Evolutionary conservation across 306 rosid genomes (phyloP), one percentile per base, ranked within the genome.

Genomic region (Gynostemma pentaphyllum): DNA sequence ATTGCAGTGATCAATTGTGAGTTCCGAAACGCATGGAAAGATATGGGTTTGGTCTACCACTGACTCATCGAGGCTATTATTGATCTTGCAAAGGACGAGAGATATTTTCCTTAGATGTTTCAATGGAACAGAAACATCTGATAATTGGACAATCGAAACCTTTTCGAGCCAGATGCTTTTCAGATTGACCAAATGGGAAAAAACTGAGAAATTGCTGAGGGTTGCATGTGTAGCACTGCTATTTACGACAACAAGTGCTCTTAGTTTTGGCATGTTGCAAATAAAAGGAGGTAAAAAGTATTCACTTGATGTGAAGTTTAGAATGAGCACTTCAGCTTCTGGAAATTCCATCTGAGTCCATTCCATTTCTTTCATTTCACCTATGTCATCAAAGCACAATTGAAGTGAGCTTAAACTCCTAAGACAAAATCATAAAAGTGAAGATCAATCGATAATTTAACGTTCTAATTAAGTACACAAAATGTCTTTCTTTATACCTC

Each of bases 91-190:
- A 0, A 80, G 77, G 61, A 91, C 78, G 9, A 91, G 57, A 7
- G 78, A 85, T n/a, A 91, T 48, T 55, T 88, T 91, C 19, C 78
- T 68, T 46, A 88, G 64, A 42, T 66, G 71, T 67, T 57, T 79
- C 48, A 82, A 44, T 32, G 75, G 70, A 39, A 64, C 19, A 24
- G 75, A 36, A 27, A 32, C 7, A 57, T 56, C 59, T 32, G 81
- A 75, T 16, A 86, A 72, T 7, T 73, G 77, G 4, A 96, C 88
- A 34, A 80, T 78, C 3, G 79, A 75, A 26, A 85, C 79, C 42
- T 86, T 91, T 73, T 91, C 98, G 27, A 91, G 95, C 98, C 96
- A 91, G 12, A 91, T 83, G 77, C 92, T 84, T 66, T 80, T 82
- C 62, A 87, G 65, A 68, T 75, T 72, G 13, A 57, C n/a, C 68